Conservation (phyloP, 768 basidiomycete genomes). For the Leccinum broughii region DNA sequence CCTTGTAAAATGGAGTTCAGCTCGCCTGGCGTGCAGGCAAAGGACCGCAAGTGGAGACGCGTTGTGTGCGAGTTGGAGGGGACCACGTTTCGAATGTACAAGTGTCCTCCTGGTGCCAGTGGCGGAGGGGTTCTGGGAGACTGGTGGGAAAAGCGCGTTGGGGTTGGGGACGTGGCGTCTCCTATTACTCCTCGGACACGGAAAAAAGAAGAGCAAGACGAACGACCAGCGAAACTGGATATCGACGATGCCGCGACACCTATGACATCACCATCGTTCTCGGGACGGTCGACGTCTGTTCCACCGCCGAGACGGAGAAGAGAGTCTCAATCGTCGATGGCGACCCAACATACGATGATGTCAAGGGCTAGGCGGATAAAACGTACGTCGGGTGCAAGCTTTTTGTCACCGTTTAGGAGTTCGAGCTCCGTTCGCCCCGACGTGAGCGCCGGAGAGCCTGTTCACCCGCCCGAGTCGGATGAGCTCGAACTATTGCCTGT, state of each 20-base stretch:
- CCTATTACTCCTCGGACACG: conserved; percentile 28
- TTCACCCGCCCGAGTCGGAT: conserved; percentile 10
- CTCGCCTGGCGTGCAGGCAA: conserved; percentile 80
- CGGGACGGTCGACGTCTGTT: conserved; percentile 9
- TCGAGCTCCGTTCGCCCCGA: conserved; percentile 12
- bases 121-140: conserved; percentile 59
- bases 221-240: conserved; percentile 26
- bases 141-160: conserved; percentile 80
- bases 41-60: conserved; percentile 89
- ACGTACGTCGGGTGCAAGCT: conserved; percentile 30
- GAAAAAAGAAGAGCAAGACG: conserved; percentile 28
- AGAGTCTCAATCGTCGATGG: conserved; percentile 28
- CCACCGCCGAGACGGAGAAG: conserved; percentile 15
- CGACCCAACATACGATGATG: conserved; percentile 15
- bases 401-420: conserved; percentile 30
- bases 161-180: conserved; percentile 59
- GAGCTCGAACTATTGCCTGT: conserved; percentile 28
- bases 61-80: conserved; percentile 90
- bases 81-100: conserved; percentile 81
- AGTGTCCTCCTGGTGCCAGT: conserved; percentile 41
- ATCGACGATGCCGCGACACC: conserved; percentile 13
- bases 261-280: neutral
- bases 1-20: conserved; percentile 94
- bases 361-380: conserved; percentile 22
- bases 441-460: conserved; percentile 11